Base-by-base conservation (phyloP, 208 protist species). In the Wallacemonas sp. region DNA sequence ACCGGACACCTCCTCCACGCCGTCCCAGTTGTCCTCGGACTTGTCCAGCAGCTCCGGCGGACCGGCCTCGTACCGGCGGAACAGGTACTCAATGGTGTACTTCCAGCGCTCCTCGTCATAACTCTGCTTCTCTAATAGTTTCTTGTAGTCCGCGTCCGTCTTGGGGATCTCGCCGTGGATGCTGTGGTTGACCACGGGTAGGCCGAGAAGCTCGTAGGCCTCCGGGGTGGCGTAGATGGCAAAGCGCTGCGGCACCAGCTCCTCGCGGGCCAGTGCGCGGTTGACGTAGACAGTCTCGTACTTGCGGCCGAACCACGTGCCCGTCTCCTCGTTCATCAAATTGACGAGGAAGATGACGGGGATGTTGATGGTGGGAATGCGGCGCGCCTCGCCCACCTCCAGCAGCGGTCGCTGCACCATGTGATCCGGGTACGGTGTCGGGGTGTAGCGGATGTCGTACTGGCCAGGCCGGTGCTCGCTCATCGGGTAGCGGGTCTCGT, bases 71-170 rank as follows among this genome's bases (percentile, higher is more conserved):
- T 97, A 93, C 57, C 87, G 81, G n/a, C 89, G 81, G 49, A 94
- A 97, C 18, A 97, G 74, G 50, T 92, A 94, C 63, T 97, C 91
- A 20, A 97, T 92, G 1, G 86, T 77, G 78, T 94, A 97, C 70
- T 88, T 89, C 89, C 91, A 97, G 28, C 84, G 67, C 81, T 97
- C 88, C 74, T 97, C 91, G 29, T 84, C 76, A 70, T 91, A 97
- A 65, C 77, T 83, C 70, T 97, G 88, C 74, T 92, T 90, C 63
- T 90, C 85, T 33, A 94, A 38, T 26, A 97, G 42, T 63, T 93
- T 93, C 65, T 84, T 75, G 76, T 94, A 93, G 39, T 90, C 88
- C 45, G 85, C 67, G 38, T 46, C 71, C 26, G 76, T 81, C 68
- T 94, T 92, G 12, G 91, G 91, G 20, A 97, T 92, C 65, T 94